Evolutionary conservation across 208 protist genomes (phyloP).

Genomic region (Spongospora subterranea): DNA sequence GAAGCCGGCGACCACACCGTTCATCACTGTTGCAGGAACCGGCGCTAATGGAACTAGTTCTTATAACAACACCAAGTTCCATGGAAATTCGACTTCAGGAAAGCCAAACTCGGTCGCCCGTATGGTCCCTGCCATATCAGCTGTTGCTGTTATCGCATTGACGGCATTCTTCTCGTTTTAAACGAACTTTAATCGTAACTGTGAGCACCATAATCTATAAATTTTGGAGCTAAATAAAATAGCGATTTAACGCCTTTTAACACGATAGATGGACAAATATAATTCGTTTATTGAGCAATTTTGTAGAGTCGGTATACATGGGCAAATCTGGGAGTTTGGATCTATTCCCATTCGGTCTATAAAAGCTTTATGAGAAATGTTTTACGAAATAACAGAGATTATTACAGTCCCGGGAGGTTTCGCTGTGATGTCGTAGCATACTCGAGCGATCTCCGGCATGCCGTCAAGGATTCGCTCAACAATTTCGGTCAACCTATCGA

Average conservation of each 20-base stretch:
- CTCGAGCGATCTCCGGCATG: constrained; percentile 83
- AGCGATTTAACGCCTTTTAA: too few species aligned
- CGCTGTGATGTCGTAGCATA: constrained; percentile 92
- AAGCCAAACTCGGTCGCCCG: not conserved
- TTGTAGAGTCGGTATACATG: too few species aligned
- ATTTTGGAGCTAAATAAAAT: too few species aligned
- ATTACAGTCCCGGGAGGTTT: constrained; percentile 92
- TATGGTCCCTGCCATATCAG: not conserved
- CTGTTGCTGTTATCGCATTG: not conserved
- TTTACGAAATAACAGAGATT: not conserved
- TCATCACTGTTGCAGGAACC: not conserved
- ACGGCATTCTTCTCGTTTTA: not conserved
- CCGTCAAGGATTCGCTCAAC: constrained; percentile 49
- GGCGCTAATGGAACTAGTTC: not conserved
- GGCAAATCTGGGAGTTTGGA: too few species aligned
- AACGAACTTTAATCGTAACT: too few species aligned
- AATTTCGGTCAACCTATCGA: not conserved
- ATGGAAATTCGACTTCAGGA: not conserved
- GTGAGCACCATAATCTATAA: too few species aligned
- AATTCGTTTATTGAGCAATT: too few species aligned
- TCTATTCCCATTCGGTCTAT: constrained; percentile 56
- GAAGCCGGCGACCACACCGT: not conserved
- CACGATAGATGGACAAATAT: too few species aligned
- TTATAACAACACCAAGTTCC: not conserved
- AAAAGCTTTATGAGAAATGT: not conserved